These are phyloP conservation scores for Leptoxyphium fumago DNA, from an alignment of 2,329 filamentous ascomycete genomes.

Conservation along the genomic window DNA sequence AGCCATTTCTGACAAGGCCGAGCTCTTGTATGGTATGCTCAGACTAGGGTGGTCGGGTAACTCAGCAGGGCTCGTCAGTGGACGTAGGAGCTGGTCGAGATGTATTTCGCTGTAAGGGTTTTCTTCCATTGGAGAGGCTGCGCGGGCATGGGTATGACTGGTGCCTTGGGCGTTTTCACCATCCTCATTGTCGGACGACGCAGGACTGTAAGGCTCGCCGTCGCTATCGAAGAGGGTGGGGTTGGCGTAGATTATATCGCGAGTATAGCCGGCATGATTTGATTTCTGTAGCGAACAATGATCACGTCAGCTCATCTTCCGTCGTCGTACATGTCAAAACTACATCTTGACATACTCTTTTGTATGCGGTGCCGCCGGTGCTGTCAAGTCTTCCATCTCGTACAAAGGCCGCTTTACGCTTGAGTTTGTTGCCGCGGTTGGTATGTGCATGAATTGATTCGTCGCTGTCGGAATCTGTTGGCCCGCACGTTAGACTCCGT, in stretches of 20 bases:
- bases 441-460: constrained; percentile 53
- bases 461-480: constrained; percentile 62
- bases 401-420: constrained; percentile 58
- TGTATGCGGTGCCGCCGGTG: constrained; percentile 53
- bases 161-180: constrained; percentile 41
- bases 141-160: constrained; percentile 39
- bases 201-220: constrained; percentile 34
- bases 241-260: constrained; percentile 61
- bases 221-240: constrained; percentile 61
- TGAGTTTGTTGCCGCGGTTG: constrained; percentile 67
- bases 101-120: constrained; percentile 53
- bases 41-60: constrained; percentile 60
- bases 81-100: constrained; percentile 44
- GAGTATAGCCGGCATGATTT: constrained; percentile 57
- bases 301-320: constrained; percentile 5
- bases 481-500: too few relatives aligned
- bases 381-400: constrained; percentile 55
- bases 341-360: constrained; percentile 41
- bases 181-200: constrained; percentile 45
- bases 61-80: constrained; percentile 60
- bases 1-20: constrained; percentile 56
- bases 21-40: constrained; percentile 59
- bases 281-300: constrained; percentile 37
- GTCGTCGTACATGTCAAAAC: not conserved
- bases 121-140: constrained; percentile 46